Base-by-base conservation (phyloP, 257 asterid species). In the Jasminum sambac region DNA sequence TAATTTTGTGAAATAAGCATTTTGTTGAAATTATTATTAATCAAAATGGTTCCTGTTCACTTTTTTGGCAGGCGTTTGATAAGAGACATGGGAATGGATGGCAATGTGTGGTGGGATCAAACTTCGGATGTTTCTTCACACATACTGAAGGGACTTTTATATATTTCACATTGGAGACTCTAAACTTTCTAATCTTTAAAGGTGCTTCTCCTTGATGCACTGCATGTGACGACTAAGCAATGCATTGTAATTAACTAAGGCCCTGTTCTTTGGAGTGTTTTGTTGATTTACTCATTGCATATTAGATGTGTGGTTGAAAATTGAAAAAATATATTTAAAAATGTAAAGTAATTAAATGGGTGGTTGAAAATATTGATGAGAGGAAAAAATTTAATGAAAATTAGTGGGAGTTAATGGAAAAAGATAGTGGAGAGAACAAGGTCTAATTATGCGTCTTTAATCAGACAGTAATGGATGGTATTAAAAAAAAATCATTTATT, bases 31-130 rank as follows among this genome's bases (percentile, higher is more conserved):
- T 46, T 61, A 5, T 72, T 39, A 7, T 8, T 43, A n/a, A n/a
- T 66, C 16, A 19, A 38, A 25, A 17, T 42, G 50, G 65, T 26
- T 21, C 36, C 1, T 48, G 43, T 61, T 69, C 24, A 57, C 21
- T 36, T 17, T 66, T 40, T 19, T 81, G 66, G 84, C 91, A 88
- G 98, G 97, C 90, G 69, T 88, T 92, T 79, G 98, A 92, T 77
- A 84, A 44, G 61, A 84, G 67, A 76, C 88, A 90, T 81, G 98
- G 96, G 72, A 73, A 63, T 77, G 97, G 98, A 21, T 90, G 98
- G 98, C 98, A 88, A 77, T 90, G 97, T 70, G 97, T 92, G 77
- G 98, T 92, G 81, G 98, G 98, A 66, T 85, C 97, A 25, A 86
- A 92, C 85, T 92, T 92, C 67, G 96, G 98, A 13, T 92, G 98